Evolutionary conservation across 2,329 filamentous ascomycete genomes (phyloP).

Genomic region (Nemania sp.): DNA sequence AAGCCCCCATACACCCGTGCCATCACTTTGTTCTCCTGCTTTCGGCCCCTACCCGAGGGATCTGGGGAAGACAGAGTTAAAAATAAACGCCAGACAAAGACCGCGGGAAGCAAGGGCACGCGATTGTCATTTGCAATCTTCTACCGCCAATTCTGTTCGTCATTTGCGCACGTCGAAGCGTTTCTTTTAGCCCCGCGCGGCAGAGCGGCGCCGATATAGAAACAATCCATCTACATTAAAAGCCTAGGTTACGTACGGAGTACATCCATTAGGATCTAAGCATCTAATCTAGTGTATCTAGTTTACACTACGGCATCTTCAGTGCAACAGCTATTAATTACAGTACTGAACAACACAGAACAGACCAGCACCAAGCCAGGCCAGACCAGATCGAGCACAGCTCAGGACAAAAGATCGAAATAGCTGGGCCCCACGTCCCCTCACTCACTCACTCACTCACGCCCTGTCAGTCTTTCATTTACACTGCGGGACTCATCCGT

Average conservation of each 20-base stretch:
- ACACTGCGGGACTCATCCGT: background rate
- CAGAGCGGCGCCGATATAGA: too few species aligned
- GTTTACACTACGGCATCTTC: background rate
- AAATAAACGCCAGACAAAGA: background rate
- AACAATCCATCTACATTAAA: too few species aligned
- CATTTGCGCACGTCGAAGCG: background rate
- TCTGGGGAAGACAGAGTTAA: background rate
- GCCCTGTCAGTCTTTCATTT: background rate
- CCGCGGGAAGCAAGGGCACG: background rate
- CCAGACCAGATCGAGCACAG: background rate
- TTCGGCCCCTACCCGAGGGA: background rate
- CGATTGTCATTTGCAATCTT: background rate
- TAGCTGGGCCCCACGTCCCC: slow-evolving; percentile 25
- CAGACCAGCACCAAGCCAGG: background rate
- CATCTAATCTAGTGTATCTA: background rate
- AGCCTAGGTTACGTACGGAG: background rate
- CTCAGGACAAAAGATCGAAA: slow-evolving; percentile 6
- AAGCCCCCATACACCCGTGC: background rate
- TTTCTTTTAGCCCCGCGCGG: background rate
- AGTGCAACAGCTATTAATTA: background rate
- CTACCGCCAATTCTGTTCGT: background rate
- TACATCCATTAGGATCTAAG: background rate
- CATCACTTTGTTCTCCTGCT: background rate
- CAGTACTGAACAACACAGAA: slow-evolving; percentile 1
- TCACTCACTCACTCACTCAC: slow-evolving; percentile 9